These are phyloP conservation scores for Metschnikowia koreensis DNA, from an alignment of 805 yeast genomes.

Conservation along the genomic window DNA sequence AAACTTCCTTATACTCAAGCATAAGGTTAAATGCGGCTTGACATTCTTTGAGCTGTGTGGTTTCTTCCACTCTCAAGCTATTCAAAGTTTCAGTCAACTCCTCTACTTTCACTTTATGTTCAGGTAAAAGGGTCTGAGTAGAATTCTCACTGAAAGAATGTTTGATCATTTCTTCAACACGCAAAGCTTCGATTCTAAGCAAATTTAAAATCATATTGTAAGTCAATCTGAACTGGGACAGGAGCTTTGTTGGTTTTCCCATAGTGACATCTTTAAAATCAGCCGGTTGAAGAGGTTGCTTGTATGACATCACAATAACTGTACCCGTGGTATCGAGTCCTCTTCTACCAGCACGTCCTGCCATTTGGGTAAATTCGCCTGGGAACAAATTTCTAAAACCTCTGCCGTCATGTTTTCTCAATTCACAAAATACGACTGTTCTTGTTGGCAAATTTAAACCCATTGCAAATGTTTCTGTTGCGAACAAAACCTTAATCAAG, in stretches of 20 bases:
- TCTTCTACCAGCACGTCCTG: constrained; percentile 98
- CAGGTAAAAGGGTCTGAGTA: constrained; percentile 80
- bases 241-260: constrained; percentile 86
- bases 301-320: constrained; percentile 86
- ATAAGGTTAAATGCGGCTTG: constrained; percentile 45
- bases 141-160: constrained; percentile 92
- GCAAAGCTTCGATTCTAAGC: constrained; percentile 86
- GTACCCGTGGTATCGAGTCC: constrained; percentile 94
- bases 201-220: constrained; percentile 93
- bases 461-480: constrained; percentile 99
- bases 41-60: constrained; percentile 41
- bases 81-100: constrained; percentile 48
- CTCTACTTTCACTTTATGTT: constrained; percentile 68
- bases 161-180: constrained; percentile 98
- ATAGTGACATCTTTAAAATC: constrained; percentile 77
- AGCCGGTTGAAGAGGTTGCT: constrained; percentile 53
- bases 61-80: constrained; percentile 32
- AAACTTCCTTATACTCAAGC: constrained; percentile 44
- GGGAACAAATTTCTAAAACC: constrained; percentile 79
- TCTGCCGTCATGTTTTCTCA: constrained; percentile 88
- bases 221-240: constrained; percentile 90
- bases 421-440: constrained; percentile 86
- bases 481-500: constrained; percentile 85
- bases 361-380: constrained; percentile 98
- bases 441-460: constrained; percentile 95